Evolutionary conservation across 805 yeast genomes (phyloP).

Genomic region (Sungouiella thailandica): DNA sequence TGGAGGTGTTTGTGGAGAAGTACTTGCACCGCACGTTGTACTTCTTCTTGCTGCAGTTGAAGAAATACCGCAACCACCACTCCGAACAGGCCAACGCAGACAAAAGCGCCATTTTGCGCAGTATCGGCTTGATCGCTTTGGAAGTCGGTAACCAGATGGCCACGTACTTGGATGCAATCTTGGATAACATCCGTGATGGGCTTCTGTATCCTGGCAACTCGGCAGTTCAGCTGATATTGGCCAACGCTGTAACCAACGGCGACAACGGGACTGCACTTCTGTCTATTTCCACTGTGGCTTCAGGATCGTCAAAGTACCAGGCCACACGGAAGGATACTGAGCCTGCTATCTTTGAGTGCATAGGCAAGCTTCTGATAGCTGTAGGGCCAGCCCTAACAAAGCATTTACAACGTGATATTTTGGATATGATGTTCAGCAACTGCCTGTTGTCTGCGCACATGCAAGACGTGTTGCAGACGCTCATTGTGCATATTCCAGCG

Average conservation of each 20-base stretch:
- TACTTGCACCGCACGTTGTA: constrained; percentile 76
- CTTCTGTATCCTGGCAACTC: constrained; percentile 40
- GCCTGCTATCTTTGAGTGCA: constrained; percentile 82
- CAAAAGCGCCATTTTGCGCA: constrained; percentile 65
- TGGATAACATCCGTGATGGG: constrained; percentile 79
- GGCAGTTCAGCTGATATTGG: constrained; percentile 35
- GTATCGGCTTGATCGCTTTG: constrained; percentile 80
- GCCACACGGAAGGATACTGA: constrained; percentile 65
- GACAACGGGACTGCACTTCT: constrained; percentile 17
- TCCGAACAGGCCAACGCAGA: constrained; percentile 45
- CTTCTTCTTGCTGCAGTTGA: constrained; percentile 72
- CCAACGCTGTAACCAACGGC: constrained; percentile 33
- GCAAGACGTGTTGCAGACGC: constrained; percentile 65
- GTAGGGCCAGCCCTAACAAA: constrained; percentile 93
- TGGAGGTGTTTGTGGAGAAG: constrained; percentile 68
- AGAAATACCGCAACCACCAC: constrained; percentile 50
- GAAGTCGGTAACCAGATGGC: constrained; percentile 81
- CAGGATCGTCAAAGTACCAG: constrained; percentile 48
- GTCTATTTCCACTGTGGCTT: constrained; percentile 22
- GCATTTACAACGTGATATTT: constrained; percentile 73
- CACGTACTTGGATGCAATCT: constrained; percentile 81
- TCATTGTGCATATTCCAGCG: constrained; percentile 74
- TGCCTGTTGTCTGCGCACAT: constrained; percentile 83
- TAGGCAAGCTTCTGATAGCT: constrained; percentile 80
- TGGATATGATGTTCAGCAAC: constrained; percentile 66